These are phyloP conservation scores for Durusdinium trenchii DNA, from an alignment of 73 alveolate genomes.

Conservation along the genomic window DNA sequence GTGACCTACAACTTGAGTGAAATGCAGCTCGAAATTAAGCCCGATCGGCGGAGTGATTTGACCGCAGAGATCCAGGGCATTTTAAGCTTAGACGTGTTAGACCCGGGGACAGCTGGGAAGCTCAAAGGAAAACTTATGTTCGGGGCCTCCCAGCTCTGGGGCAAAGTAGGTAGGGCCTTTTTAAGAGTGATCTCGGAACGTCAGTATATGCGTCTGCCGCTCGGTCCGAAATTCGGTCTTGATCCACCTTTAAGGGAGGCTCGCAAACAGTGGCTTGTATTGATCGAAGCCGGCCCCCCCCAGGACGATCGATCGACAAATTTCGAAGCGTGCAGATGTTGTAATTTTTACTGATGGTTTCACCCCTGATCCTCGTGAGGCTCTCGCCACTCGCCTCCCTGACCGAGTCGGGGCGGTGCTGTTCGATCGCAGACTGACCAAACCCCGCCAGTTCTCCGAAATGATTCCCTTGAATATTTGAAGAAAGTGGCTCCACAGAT, in stretches of 20 bases:
- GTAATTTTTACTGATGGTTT: slow-evolving; percentile 26
- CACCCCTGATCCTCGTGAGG: slow-evolving; percentile 14
- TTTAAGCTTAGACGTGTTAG: neutral
- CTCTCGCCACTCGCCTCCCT: neutral
- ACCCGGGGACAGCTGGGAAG: too few species aligned
- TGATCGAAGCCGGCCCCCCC: neutral
- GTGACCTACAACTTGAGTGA: neutral
- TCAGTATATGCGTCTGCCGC: neutral
- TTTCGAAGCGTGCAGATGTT: neutral
- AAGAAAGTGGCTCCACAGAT: too few species aligned
- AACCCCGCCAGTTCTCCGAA: neutral
- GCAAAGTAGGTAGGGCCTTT: too few species aligned
- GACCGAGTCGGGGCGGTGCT: neutral
- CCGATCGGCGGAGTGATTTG: neutral
- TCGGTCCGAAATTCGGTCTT: neutral
- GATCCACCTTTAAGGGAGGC: neutral
- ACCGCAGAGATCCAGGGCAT: neutral
- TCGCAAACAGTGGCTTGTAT: neutral
- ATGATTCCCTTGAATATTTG: neutral
- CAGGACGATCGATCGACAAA: neutral
- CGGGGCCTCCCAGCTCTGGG: too few species aligned
- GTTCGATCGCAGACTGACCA: neutral
- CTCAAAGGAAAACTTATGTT: too few species aligned
- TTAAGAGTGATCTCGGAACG: slow-evolving; percentile 4
- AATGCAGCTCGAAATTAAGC: slow-evolving; percentile 9